Base-by-base conservation (phyloP, 148 eudicot genomes). In the Beta vulgaris region DNA sequence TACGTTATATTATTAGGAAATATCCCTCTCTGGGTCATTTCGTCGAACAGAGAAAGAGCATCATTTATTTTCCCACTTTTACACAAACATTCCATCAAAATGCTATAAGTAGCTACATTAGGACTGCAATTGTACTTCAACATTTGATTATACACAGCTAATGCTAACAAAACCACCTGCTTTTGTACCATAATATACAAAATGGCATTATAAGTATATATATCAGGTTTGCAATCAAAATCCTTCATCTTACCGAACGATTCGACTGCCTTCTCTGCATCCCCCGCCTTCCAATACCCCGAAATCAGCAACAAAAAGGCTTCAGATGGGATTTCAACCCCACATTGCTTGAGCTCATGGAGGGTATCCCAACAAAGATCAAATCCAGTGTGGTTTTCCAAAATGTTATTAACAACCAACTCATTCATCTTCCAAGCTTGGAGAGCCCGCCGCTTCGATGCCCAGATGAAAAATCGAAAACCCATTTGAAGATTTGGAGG, bases 401-500 rank as follows among this genome's bases (percentile, higher is more conserved):
- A 76, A 31, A 93, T 78, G 86, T 72, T 81, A 19, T 79, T 82
- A 68, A 85, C 40, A 1, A 91, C 76, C 29, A 72, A 76, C 78
- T 87, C 79, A 51, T 72, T 78, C 19, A 83, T 78, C 65, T 32
- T 43, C 85, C 88, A 80, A 39, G 83, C 72, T 13, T 79, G 77
- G 29, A 85, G 78, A 0, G 16, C 37, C 71, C 72, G 42, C 19
- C 69, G 37, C 12, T 66, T 83, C 34, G 84, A 39, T 29, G 90
- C 91, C 98, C 97, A 91, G 48, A 89, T 82, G 76, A 89, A 88
- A 53, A 93, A 91, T 3, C 97, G 88, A 31, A 93, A 89, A 77
- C 86, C 82, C 76, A 83, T 11, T 44, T 67, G 67, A 0, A 85
- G 79, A 59, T 84, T 75, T 11, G 39, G 74, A 13, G 76, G 82